Evolutionary conservation across 257 asterid species (phyloP), one percentile per base, ranked within the genome.

Genomic region (Primulina eburnea): DNA sequence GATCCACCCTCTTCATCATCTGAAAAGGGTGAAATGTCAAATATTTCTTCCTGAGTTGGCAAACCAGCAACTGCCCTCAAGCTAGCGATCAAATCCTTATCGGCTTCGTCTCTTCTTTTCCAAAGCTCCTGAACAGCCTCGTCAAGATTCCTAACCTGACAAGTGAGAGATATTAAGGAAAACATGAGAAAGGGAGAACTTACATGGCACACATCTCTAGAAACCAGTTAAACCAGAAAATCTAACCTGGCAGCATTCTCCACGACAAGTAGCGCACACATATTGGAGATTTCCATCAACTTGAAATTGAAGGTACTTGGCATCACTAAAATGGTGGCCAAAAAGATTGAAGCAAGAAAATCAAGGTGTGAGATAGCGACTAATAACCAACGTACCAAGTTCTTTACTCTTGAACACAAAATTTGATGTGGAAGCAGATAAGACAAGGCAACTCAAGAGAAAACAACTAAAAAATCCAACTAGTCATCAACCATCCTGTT

Each of bases 51-150:
- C 73, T 88, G 96, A 69, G 89, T 84, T n/a, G 99, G 99, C 84
- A 94, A 84, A 71, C 99, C 99, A 83, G 96, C 95, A 73, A 85
- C 92, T 58, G 88, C 95, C 82, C 98, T 88, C 83, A 91, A 80
- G 80, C 87, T 88, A 71, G 88, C 85, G 68, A 89, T 89, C 79
- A 89, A 75, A 74, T 91, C 95, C 84, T 62, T 87, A 70, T 94
- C 99, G 75, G 93, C 87, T 84, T 82, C 92, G 65, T 92, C 96
- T 83, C 87, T 91, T 79, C 97, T 88, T 77, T 73, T 91, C 99
- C 99, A 91, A 63, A 94, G 98, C 90, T 91, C 99, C 84, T 80
- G 89, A 76, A 89, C 97, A 76, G 96, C 95, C 75, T 91, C 96
- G 78, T 94, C 97, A 69, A 78, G 88, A 77, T 79, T 83, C 68